Conservation (phyloP, 2,329 filamentous ascomycete genomes). For the Aspergillus ochraceoroseus region DNA sequence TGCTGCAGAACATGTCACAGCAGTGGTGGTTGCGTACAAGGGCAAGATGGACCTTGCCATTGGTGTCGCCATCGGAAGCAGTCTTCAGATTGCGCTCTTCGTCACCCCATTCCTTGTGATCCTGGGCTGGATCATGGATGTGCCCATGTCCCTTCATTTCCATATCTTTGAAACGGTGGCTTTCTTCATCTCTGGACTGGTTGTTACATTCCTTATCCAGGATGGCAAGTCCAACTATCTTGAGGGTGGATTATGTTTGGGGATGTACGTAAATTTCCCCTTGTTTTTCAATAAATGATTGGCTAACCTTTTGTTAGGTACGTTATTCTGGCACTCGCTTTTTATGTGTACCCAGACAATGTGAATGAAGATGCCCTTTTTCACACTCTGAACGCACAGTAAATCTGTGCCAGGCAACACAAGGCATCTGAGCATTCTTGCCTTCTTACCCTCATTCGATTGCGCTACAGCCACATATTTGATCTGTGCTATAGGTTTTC, state of each 20-base stretch:
- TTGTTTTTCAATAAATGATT: slow-evolving; percentile 1
- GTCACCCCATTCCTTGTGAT: slow-evolving; percentile 77
- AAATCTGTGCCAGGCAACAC: neutral
- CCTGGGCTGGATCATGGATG: slow-evolving; percentile 69
- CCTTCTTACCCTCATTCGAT: too few species aligned
- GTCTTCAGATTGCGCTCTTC: slow-evolving; percentile 75
- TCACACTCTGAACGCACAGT: neutral
- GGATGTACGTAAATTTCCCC: slow-evolving; percentile 44
- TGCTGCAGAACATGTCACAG: slow-evolving; percentile 76
- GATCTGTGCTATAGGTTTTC: too few species aligned
- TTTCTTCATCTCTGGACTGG: slow-evolving; percentile 69
- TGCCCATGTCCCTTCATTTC: slow-evolving; percentile 73
- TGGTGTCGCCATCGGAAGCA: slow-evolving; percentile 75
- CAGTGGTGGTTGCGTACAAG: slow-evolving; percentile 70
- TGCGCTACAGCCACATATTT: too few species aligned
- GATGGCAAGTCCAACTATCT: slow-evolving; percentile 82
- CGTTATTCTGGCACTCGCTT: slow-evolving; percentile 46
- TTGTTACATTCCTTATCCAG: slow-evolving; percentile 68
- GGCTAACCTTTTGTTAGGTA: slow-evolving; percentile 29
- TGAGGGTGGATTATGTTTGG: slow-evolving; percentile 67
- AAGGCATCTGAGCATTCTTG: neutral
- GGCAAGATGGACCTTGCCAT: slow-evolving; percentile 66
- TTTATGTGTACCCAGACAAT: slow-evolving; percentile 48
- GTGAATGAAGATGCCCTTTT: slow-evolving; percentile 20
- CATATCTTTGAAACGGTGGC: slow-evolving; percentile 74